Evolutionary conservation across 176 grass and related monocot species (phyloP).

Genomic region (Lolium multiflorum): DNA sequence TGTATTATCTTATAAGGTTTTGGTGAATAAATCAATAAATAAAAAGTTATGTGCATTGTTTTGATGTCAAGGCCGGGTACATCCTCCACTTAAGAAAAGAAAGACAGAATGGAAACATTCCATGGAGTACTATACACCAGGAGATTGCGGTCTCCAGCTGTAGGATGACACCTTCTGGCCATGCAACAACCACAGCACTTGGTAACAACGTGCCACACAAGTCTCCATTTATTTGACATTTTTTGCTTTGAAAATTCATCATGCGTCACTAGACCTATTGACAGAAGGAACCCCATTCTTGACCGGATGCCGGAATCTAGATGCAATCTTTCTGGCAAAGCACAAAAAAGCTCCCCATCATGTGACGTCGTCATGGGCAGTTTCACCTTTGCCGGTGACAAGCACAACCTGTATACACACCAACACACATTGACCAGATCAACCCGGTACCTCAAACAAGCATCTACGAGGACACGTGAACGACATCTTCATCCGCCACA

Average conservation of each 20-base stretch:
- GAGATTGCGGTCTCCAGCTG: slow-evolving; percentile 23
- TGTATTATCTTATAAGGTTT: no score
- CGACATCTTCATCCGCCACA: neutral
- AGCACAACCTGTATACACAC: neutral
- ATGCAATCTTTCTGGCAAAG: neutral
- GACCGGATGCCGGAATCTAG: slow-evolving; percentile 18
- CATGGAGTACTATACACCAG: neutral
- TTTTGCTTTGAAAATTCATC: neutral
- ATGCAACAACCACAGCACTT: neutral
- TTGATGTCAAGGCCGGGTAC: no score
- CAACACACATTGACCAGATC: slow-evolving; percentile 23
- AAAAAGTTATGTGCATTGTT: no score
- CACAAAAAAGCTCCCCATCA: slow-evolving; percentile 21
- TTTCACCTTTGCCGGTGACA: neutral
- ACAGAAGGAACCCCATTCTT: slow-evolving; percentile 7
- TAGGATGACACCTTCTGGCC: neutral
- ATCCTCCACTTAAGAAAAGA: no score
- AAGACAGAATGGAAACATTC: no score
- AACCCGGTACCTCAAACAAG: neutral
- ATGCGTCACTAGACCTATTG: neutral
- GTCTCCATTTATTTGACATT: neutral
- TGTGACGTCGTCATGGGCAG: slow-evolving; percentile 7
- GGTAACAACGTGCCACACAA: neutral
- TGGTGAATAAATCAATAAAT: no score
- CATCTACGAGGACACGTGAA: neutral